Base-by-base conservation (phyloP, 192 early-diverging fungal species). In the Tieghemiomyces parasiticus region DNA sequence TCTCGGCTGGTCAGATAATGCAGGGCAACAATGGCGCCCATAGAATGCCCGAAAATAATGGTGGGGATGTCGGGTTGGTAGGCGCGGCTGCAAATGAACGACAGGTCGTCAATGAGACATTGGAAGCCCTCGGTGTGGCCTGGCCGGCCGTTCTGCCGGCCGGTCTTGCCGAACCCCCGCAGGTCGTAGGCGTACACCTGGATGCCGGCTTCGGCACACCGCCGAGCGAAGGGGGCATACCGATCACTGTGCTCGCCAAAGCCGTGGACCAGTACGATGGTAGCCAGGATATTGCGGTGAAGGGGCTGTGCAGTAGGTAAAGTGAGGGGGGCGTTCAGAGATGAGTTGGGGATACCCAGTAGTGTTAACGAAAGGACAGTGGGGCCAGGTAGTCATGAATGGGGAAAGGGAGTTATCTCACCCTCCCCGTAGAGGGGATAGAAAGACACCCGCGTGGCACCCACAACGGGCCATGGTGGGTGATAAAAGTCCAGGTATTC, bases 231-330 rank as follows among this genome's bases (percentile, higher is more conserved):
- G 28, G 66, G 63, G 14, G 69, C 69, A 66, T 85, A 85, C 20
- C 82, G 74, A 61, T 75, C 65, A 45, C 73, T 65, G 61, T 82
- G 80, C 61, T 85, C 82, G 60, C 82, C 77, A 35, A 82, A 64
- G 0, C 82, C 82, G 61, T 85, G 82, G 58, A 80, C 66, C 35
- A 75, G 35, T 25, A 76, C 59, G 38, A 78, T 46, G 20, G 75
- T 74, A 35, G 80, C 80, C n/a, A 29, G 32, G 24, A 29, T 29
- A 16, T 4, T 34, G 20, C 54, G 54, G 34, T 56, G 54, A 31
- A 56, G 13, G 24, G 54, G 54, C 31, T 52, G 26, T 2, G 24
- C 14, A 3, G 50, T 14, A 16, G 24, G 26, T 30, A 52, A 52
- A 52, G 24, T 52, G 50, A 6, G 46, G 1, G 8, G 25, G 8